Evolutionary conservation across 2,329 filamentous ascomycete genomes (phyloP), one percentile per base, ranked within the genome.

Genomic region (Apiospora saccharicola): DNA sequence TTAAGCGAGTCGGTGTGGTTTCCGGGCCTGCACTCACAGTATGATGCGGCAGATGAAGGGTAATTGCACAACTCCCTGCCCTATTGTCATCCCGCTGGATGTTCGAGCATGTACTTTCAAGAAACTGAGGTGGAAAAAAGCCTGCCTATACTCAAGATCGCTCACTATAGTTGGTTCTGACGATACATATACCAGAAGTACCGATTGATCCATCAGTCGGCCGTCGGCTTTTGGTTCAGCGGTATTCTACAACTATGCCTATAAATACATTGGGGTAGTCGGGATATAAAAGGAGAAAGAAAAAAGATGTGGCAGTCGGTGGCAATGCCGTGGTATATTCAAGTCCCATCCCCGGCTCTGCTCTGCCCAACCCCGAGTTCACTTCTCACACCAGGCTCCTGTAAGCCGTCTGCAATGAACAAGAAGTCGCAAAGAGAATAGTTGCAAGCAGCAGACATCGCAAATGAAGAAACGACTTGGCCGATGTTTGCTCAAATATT

Each of bases 211-310:
- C n/a, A n/a, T n/a, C n/a, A n/a, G n/a, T n/a, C n/a, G n/a, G n/a
- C n/a, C n/a, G n/a, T n/a, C n/a, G n/a, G n/a, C n/a, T n/a, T n/a
- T n/a, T n/a, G n/a, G n/a, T n/a, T n/a, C n/a, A n/a, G n/a, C n/a
- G n/a, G n/a, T n/a, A n/a, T n/a, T n/a, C n/a, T n/a, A n/a, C n/a
- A n/a, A n/a, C n/a, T n/a, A 41, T 64, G 57, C 34, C 57, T 64
- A 64, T 41, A 41, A 64, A 41, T 64, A 64, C 57, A 64, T n/a
- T n/a, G 57, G 57, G 57, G 57, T 41, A n/a, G 30, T 61, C 26
- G 26, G 37, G 37, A 10, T 37, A 41, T 10, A 10, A 41, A 41
- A 41, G 8, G 57, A 22, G 14, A 7, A n/a, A 57, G 37, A 8
- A 13, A 57, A 10, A 34, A 41, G 34, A 41, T 1, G 30, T 22